Percentiles rank a stretch among this genome's conserved stretches.
Conservation (phyloP, 169 alveolate genomes). For the Theileria luwenshuni region DNA sequence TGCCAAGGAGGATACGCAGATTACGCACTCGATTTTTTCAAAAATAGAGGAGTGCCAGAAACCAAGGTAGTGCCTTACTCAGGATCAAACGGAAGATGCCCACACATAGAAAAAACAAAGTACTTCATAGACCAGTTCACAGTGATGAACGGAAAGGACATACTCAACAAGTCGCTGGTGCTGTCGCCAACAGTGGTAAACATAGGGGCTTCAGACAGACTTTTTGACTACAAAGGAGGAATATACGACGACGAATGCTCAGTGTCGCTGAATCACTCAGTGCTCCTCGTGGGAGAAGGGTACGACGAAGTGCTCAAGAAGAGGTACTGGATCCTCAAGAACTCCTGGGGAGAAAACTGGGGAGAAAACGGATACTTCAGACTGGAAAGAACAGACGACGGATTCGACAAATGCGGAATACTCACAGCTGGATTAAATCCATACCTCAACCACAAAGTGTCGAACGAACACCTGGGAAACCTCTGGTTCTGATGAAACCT, state of each 20-base stretch:
- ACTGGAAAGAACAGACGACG: constrained; percentile 52
- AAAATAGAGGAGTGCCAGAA: constrained; percentile 70
- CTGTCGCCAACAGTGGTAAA: constrained; percentile 86
- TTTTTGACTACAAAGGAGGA: constrained; percentile 83
- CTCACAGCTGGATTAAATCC: constrained; percentile 56
- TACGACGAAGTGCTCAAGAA: constrained; percentile 47
- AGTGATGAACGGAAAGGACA: constrained; percentile 41
- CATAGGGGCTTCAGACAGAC: constrained; percentile 84
- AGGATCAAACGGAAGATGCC: constrained; percentile 52
- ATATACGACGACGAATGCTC: constrained; percentile 74
- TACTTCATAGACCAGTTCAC: constrained; percentile 27
- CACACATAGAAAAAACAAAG: constrained; percentile 8
- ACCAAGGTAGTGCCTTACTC: constrained; percentile 79
- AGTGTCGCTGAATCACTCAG: constrained; percentile 77
- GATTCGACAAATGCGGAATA: constrained; percentile 52
- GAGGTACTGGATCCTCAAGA: constrained; percentile 79
- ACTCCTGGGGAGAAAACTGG: constrained; percentile 86
- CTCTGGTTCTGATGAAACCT: not conserved
- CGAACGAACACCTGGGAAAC: constrained; percentile 1
- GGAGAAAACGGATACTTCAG: constrained; percentile 83
- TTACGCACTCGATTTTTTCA: constrained; percentile 79
- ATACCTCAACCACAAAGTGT: not conserved
- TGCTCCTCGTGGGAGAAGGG: constrained; percentile 83
- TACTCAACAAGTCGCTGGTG: constrained; percentile 70
- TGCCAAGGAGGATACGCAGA: constrained; percentile 88